Conservation (phyloP, 352 stramenopile species). For the Globisporangium paddicum region DNA sequence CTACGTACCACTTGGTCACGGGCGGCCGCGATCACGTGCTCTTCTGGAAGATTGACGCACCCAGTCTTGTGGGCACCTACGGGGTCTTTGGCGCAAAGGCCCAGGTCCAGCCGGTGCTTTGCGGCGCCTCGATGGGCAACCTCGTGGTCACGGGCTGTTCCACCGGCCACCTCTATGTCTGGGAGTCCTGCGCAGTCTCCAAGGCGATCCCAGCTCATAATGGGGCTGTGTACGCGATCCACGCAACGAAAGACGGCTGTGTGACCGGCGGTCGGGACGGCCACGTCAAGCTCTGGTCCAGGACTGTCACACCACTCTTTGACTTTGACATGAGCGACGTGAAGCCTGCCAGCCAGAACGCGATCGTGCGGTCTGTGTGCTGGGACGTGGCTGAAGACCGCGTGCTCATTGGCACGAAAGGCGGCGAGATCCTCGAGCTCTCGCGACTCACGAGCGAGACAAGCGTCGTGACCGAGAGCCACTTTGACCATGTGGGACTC, state of each 20-base stretch:
- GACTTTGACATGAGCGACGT: constrained; percentile 57
- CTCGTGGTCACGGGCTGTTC: constrained; percentile 52
- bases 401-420: constrained; percentile 62
- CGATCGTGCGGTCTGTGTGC: constrained; percentile 45
- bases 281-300: constrained; percentile 70
- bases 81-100: constrained; percentile 62
- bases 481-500: constrained; percentile 47
- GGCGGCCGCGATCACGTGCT: constrained; percentile 62
- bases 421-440: constrained; percentile 62
- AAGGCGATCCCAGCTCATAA: constrained; percentile 60
- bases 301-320: constrained; percentile 35
- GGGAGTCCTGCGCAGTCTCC: constrained; percentile 56
- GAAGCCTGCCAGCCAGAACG: constrained; percentile 43
- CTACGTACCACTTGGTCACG: constrained; percentile 47
- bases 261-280: constrained; percentile 60
- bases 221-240: constrained; percentile 60
- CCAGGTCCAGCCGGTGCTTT: constrained; percentile 53
- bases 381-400: constrained; percentile 71
- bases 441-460: constrained; percentile 55
- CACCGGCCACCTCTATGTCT: constrained; percentile 69
- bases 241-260: constrained; percentile 45
- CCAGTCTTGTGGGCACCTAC: constrained; percentile 40
- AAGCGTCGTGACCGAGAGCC: constrained; percentile 63
- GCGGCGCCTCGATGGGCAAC: constrained; percentile 47
- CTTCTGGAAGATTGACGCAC: constrained; percentile 64